Evolutionary conservation across 805 yeast species (phyloP), one percentile per base, ranked within the genome.

Genomic region (Peterozyma xylosa): DNA sequence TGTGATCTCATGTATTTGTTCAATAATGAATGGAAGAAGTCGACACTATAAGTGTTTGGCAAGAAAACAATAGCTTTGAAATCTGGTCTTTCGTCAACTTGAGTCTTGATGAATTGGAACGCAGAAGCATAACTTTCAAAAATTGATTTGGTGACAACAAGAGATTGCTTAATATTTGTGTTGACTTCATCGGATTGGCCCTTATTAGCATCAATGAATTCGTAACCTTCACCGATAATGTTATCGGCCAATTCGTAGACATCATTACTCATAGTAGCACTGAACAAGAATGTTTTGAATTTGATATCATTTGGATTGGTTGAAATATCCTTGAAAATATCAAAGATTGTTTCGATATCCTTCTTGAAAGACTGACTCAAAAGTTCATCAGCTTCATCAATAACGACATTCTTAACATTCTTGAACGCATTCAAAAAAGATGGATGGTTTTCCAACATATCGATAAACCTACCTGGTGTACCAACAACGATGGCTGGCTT

Each of bases 301-400:
- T 63, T 60, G 6, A 56, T 49, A 6, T 66, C 66, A 11, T 50
- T 50, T 18, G 50, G 51, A 21, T 58, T 62, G 46, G 47, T 50
- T 36, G 56, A 57, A 49, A 53, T 49, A 40, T 36, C 46, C 43
- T 43, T 71, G 49, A 86, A 63, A 34, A 54, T 59, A 11, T 65
- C 64, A 37, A 83, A 75, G 45, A 89, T 80, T 21, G 68, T 66
- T 45, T 73, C 70, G 47, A 90, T 68, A 49, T 78, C 83, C 35
- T 73, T 76, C 54, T 76, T 80, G 60, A 91, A 90, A 14, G 95
- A 95, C 48, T 78, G 80, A 60, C 84, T 93, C 48, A 90, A 70
- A 42, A 90, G 66, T 53, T 93, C 76, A 64, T 90, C 97, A 34
- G 96, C 96, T 67, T 90, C 98, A 62, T 90, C 97, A 50, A 87